Evolutionary conservation across 164 flowering plant genomes (phyloP), one percentile per base, ranked within the genome.

Genomic region (Nelumbo lutea): DNA sequence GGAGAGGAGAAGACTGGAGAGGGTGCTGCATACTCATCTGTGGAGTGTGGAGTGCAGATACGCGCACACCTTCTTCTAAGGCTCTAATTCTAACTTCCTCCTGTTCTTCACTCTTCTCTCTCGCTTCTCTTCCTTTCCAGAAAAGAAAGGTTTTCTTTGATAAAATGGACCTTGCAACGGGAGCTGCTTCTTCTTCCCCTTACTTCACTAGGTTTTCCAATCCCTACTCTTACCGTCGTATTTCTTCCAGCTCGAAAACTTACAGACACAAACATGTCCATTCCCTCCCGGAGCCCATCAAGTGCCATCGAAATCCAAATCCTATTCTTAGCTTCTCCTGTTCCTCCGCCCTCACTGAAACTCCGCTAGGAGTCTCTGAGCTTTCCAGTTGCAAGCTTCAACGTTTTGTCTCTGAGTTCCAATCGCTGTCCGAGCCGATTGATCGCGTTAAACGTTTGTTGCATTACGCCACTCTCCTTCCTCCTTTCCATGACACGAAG

Each of bases 401-500:
- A 8, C 69, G 60, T 2, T 68, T 89, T 6, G 79, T 87, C 11
- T 61, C 83, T 1, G 96, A 91, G 65, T 91, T 94, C 56, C 75
- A 75, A 52, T 74, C 90, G 3, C 65, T 94, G 0, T 3, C 73
- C 9, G 89, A 92, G 62, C 87, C 91, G n/a, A 51, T 84, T 7
- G 97, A 91, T n/a, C 78, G 97, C 4, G 92, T 91, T 8, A 91
- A 89, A 78, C 75, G 86, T 6, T 69, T 92, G 4, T 67, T 95
- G 46, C 85, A 83, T 66, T 88, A 89, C 64, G 88, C 96, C 2
- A 46, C 72, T 1, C 73, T 76, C 11, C 82, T 90, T 0, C 85
- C 89, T 40, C 74, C 63, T 14, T 61, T 90, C 51, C 75, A 80
- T 2, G 86, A 79, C 2, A 72, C 86, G 5, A 62, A 78, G 40